Evolutionary conservation across 495 filamentous ascomycete genomes (phyloP).

Genomic region (Pyrenula aspistea): DNA sequence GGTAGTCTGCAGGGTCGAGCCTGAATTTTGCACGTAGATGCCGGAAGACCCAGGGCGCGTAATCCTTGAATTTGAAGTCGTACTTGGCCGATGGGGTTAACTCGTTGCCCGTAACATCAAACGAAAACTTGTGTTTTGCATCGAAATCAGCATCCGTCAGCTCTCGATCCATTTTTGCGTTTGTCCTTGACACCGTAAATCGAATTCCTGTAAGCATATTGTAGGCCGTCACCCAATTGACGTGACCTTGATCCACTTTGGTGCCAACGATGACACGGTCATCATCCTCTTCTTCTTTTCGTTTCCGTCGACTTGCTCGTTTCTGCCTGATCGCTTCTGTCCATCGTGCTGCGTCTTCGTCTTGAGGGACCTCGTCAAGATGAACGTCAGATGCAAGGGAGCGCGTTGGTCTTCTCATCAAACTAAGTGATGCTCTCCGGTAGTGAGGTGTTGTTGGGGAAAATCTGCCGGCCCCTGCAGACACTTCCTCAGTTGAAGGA

Average conservation of each 20-base stretch:
- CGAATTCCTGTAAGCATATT: constrained; percentile 99
- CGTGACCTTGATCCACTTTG: constrained; percentile 94
- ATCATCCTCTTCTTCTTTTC: constrained; percentile 83
- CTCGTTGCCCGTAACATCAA: constrained; percentile 97
- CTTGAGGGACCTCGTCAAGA: constrained; percentile 70
- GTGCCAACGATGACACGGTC: constrained; percentile 93
- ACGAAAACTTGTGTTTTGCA: constrained; percentile 91
- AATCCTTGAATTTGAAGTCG: constrained; percentile 99
- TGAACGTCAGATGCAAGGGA: constrained; percentile 75
- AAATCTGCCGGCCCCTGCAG: constrained; percentile 63
- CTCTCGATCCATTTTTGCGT: constrained; percentile 88
- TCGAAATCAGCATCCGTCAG: constrained; percentile 85
- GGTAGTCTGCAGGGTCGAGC: constrained; percentile 91
- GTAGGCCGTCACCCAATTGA: constrained; percentile 96
- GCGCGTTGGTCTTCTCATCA: constrained; percentile 70
- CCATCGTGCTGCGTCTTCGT: constrained; percentile 86
- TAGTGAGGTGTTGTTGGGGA: constrained; percentile 58
- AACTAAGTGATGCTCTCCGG: constrained; percentile 67
- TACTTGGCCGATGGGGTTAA: constrained; percentile 97
- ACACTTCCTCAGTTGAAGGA: constrained; percentile 48
- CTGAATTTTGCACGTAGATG: constrained; percentile 80
- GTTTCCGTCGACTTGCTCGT: constrained; percentile 67
- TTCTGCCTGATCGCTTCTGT: constrained; percentile 87
- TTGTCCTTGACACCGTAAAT: constrained; percentile 89
- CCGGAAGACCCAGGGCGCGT: constrained; percentile 97